Percentiles rank a stretch among this genome's conserved stretches.
Conservation (phyloP, 768 basidiomycete genomes). For the Tulasnella sp. region DNA sequence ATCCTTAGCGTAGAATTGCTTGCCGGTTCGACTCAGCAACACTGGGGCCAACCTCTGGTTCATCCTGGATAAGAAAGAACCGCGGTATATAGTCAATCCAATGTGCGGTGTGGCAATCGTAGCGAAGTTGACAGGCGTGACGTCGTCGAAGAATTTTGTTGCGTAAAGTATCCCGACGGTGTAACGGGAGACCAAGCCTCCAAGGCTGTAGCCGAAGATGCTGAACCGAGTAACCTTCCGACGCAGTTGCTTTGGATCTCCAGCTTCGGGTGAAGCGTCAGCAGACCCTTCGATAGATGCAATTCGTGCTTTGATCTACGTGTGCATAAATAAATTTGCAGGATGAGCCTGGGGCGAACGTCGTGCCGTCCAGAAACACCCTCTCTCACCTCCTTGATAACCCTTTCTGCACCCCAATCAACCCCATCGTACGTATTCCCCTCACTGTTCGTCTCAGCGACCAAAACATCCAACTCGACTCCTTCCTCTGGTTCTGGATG, state of each 20-base stretch:
- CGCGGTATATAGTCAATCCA: conserved; percentile 64
- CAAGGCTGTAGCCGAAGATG: conserved; percentile 76
- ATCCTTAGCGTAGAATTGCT: conserved; percentile 75
- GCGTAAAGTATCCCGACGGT: conserved; percentile 71
- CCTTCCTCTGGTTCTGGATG: conserved; percentile 39
- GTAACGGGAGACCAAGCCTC: conserved; percentile 77
- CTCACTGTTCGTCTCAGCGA: conserved; percentile 67
- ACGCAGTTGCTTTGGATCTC: conserved; percentile 39
- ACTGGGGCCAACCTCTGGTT: conserved; percentile 62
- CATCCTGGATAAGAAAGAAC: conserved; percentile 60
- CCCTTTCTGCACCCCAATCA: conserved; percentile 81
- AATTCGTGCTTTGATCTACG: conserved; percentile 61
- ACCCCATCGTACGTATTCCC: conserved; percentile 77
- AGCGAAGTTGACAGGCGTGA: conserved; percentile 77
- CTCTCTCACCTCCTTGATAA: conserved; percentile 69
- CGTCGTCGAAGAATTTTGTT: conserved; percentile 68
- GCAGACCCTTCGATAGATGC: conserved; percentile 52
- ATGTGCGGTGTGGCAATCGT: conserved; percentile 85
- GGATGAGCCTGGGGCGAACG: neutral
- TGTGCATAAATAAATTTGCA: neutral
- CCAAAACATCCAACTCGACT: conserved; percentile 57
- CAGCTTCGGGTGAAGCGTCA: conserved; percentile 42
- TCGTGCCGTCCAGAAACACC: conserved; percentile 32
- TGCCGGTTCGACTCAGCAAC: conserved; percentile 76
- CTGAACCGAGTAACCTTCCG: conserved; percentile 69